These are phyloP conservation scores for Sequoiadendron giganteum DNA, from an alignment of 75 land plant genomes.

Conservation along the genomic window DNA sequence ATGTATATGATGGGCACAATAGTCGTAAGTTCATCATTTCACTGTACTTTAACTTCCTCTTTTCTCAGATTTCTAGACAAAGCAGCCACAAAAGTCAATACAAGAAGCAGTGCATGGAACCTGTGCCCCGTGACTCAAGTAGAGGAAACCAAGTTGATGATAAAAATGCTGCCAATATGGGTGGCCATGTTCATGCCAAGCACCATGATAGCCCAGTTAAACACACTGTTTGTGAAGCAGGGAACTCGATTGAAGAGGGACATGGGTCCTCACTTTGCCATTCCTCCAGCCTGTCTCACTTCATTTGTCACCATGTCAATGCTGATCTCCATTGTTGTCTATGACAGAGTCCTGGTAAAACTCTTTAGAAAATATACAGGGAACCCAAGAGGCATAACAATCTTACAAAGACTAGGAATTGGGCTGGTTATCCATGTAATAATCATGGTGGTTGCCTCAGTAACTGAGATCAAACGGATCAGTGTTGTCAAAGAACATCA, in stretches of 20 bases:
- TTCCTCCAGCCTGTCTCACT: constrained; percentile 55
- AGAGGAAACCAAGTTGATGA: constrained; percentile 65
- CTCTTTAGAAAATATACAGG: constrained; percentile 29
- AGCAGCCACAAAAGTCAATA: constrained; percentile 45
- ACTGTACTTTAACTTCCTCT: too few species aligned
- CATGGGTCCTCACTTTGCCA: constrained; percentile 36
- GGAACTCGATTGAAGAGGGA: constrained; percentile 43
- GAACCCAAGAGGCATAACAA: constrained; percentile 55
- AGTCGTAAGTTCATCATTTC: too few species aligned
- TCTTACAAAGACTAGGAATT: constrained; percentile 48
- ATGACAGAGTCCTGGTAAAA: constrained; percentile 54
- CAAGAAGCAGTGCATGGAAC: constrained; percentile 28
- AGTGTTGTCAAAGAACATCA: constrained; percentile 11
- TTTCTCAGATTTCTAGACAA: constrained; percentile 56
- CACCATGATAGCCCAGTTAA: constrained; percentile 40
- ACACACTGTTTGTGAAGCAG: constrained; percentile 67
- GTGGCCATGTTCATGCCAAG: constrained; percentile 48
- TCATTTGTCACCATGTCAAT: constrained; percentile 46
- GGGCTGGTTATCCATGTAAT: constrained; percentile 41
- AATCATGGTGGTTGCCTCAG: constrained; percentile 25
- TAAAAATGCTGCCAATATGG: constrained; percentile 54
- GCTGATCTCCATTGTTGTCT: constrained; percentile 42
- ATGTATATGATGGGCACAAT: too few species aligned
- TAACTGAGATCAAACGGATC: constrained; percentile 23
- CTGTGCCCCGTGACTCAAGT: constrained; percentile 68